Conservation (phyloP, 495 filamentous ascomycete genomes). For the Ascodesmis nigricans region DNA sequence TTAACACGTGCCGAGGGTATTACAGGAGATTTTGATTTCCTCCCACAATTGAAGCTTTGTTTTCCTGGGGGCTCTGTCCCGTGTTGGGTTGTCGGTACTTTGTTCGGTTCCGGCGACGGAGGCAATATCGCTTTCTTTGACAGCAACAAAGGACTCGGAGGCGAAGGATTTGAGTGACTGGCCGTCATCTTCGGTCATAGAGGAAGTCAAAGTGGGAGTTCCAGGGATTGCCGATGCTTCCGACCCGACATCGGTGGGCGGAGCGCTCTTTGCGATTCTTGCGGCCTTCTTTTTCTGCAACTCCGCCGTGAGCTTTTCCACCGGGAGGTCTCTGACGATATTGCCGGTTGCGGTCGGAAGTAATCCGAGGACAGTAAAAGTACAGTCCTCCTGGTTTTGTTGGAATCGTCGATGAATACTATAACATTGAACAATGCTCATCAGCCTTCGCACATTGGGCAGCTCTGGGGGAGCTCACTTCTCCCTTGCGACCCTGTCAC, state of each 20-base stretch:
- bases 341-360: conserved; percentile 76
- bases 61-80: conserved; percentile 37
- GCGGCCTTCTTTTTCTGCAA: conserved; percentile 84
- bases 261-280: conserved; percentile 36
- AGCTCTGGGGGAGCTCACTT: conserved; percentile 40
- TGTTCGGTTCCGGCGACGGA: too few relatives aligned
- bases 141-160: conserved; percentile 14
- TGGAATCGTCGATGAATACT: conserved; percentile 71
- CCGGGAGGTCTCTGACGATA: conserved; percentile 67
- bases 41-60: conserved; percentile 89
- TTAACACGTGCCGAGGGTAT: not conserved
- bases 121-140: conserved; percentile 13
- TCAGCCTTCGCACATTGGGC: conserved; percentile 28
- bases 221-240: conserved; percentile 6
- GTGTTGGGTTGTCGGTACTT: too few relatives aligned
- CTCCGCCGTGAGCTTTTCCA: conserved; percentile 72
- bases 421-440: not conserved
- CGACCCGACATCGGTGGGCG: conserved; percentile 9
- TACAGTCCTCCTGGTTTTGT: conserved; percentile 97
- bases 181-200: conserved; percentile 14
- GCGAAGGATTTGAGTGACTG: conserved; percentile 21
- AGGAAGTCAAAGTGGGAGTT: not conserved
- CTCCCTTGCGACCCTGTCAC: conserved; percentile 81
- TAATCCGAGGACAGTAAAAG: conserved; percentile 89
- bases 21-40: conserved; percentile 89